phyloP scores from a whole-genome alignment of 495 filamentous ascomycete genomes.

The Podospora pseudopauciseta region DNA sequence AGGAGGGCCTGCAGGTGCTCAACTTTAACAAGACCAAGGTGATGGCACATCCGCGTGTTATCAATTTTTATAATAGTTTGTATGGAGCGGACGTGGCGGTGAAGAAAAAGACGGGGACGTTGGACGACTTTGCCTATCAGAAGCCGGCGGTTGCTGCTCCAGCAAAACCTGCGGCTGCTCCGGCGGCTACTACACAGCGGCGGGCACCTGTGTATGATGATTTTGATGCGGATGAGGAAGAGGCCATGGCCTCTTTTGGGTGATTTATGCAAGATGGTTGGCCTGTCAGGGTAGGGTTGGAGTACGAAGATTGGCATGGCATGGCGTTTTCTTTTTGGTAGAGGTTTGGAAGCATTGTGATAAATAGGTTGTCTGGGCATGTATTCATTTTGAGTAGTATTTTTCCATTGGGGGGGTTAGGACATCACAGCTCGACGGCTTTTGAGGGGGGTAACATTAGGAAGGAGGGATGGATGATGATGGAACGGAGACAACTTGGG shows the following conservation, averaged over 20 bases:
- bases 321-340: slow-evolving; percentile 7
- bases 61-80: slow-evolving; percentile 77
- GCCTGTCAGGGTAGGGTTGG: neutral
- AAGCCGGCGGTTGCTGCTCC: neutral
- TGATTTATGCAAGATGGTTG: slow-evolving; percentile 14
- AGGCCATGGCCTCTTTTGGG: slow-evolving; percentile 37
- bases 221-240: slow-evolving; percentile 39
- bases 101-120: slow-evolving; percentile 27
- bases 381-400: neutral
- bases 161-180: neutral
- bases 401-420: neutral
- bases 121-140: slow-evolving; percentile 33
- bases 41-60: slow-evolving; percentile 86
- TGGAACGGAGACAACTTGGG: neutral
- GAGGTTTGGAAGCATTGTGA: slow-evolving; percentile 8
- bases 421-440: neutral
- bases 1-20: slow-evolving; percentile 83
- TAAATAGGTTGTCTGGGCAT: neutral
- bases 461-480: neutral
- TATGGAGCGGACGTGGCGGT: slow-evolving; percentile 54
- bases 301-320: slow-evolving; percentile 5
- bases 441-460: neutral
- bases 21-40: slow-evolving; percentile 88
- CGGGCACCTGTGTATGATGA: slow-evolving; percentile 3
- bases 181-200: neutral